Percentiles rank a stretch among this genome's conserved stretches.
phyloP scores from a whole-genome alignment of 768 basidiomycete genomes.

The Lyophyllum semitale region DNA sequence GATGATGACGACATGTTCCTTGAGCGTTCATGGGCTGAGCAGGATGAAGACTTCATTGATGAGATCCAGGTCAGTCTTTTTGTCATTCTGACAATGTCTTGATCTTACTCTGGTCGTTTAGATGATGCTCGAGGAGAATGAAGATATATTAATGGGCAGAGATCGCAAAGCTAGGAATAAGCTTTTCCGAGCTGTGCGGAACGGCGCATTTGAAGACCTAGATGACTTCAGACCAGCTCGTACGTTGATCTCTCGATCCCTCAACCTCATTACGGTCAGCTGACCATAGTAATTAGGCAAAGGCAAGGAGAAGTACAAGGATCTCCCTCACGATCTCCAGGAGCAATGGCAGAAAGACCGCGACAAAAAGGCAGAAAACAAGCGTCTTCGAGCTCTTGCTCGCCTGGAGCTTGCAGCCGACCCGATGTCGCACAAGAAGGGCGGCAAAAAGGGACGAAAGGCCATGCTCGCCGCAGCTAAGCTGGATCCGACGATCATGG shows the following conservation, averaged over 20 bases:
- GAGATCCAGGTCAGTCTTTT: constrained; percentile 51
- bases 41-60: constrained; percentile 59
- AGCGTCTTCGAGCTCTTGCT: constrained; percentile 59
- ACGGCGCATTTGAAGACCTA: constrained; percentile 53
- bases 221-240: constrained; percentile 48
- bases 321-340: constrained; percentile 57
- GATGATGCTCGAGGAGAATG: constrained; percentile 64
- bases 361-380: constrained; percentile 76
- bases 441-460: constrained; percentile 70
- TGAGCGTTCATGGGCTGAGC: constrained; percentile 39
- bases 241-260: constrained; percentile 34
- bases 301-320: constrained; percentile 53
- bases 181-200: constrained; percentile 58
- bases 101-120: constrained; percentile 25
- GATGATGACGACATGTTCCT: constrained; percentile 32
- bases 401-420: constrained; percentile 62
- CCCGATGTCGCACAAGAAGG: constrained; percentile 60
- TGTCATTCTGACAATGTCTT: not conserved
- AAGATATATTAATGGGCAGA: constrained; percentile 43
- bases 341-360: constrained; percentile 83
- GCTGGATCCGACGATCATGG: constrained; percentile 46
- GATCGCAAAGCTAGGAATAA: constrained; percentile 54
- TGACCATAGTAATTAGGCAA: constrained; percentile 29
- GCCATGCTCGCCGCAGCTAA: constrained; percentile 60
- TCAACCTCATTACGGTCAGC: not conserved